Evolutionary conservation across 306 rosid genomes (phyloP).

Genomic region (Rosa multiflora): DNA sequence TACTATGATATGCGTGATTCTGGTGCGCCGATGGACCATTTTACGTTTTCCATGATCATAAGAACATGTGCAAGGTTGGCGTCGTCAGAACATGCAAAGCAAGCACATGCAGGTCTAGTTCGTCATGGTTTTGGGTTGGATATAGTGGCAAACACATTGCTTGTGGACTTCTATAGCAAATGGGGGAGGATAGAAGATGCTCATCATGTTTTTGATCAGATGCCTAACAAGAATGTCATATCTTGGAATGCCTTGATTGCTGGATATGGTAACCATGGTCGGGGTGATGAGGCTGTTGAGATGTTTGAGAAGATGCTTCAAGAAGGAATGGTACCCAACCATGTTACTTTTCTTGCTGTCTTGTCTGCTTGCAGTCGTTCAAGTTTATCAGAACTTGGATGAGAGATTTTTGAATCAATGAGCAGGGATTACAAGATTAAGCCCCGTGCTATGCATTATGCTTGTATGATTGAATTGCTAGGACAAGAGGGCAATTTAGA

Average conservation of each 20-base stretch:
- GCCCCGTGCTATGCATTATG: slow-evolving; percentile 95
- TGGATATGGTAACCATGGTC: slow-evolving; percentile 86
- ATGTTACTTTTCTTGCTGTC: slow-evolving; percentile 83
- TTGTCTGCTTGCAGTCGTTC: slow-evolving; percentile 86
- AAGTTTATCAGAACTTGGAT: slow-evolving; percentile 67
- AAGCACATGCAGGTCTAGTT: slow-evolving; percentile 83
- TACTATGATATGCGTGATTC: too few species aligned
- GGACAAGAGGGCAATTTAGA: slow-evolving; percentile 76
- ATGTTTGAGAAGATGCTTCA: slow-evolving; percentile 77
- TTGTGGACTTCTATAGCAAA: slow-evolving; percentile 88
- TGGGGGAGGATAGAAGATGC: slow-evolving; percentile 88
- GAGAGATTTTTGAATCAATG: slow-evolving; percentile 79
- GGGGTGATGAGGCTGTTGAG: slow-evolving; percentile 66
- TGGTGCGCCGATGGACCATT: too few species aligned
- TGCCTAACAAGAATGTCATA: slow-evolving; percentile 60
- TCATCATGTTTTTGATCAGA: slow-evolving; percentile 65
- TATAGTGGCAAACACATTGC: slow-evolving; percentile 72
- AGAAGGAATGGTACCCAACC: slow-evolving; percentile 68
- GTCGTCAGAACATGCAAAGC: slow-evolving; percentile 73
- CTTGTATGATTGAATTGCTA: slow-evolving; percentile 84
- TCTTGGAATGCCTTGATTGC: slow-evolving; percentile 89
- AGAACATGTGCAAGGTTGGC: too few species aligned
- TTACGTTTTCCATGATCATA: too few species aligned
- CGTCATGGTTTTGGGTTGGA: slow-evolving; percentile 79
- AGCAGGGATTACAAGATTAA: slow-evolving; percentile 59